Evolutionary conservation across 306 rosid genomes (phyloP), one percentile per base, ranked within the genome.

Genomic region (Hippophae gyantsensis): DNA sequence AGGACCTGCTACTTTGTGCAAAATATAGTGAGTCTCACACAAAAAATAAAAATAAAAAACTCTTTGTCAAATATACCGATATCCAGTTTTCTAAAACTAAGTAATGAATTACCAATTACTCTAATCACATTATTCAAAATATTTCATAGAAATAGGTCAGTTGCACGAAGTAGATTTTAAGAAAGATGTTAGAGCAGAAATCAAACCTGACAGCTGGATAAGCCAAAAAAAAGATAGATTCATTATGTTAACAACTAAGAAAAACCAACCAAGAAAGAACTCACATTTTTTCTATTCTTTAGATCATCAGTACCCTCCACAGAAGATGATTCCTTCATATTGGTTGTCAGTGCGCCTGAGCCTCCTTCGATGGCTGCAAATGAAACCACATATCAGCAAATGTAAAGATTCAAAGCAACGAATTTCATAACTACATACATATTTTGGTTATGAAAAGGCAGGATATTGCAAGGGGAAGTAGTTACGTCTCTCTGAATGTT

Each of bases 261-360:
- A 61, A 59, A 38, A 48, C 60, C 32, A 62, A 60, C 63, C 38
- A 2, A 32, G 23, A 45, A 49, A 66, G 52, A 58, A 77, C 95
- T 79, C 23, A 90, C 97, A 7, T 72, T 43, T 76, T 90, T 90
- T 75, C 60, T 82, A 74, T 23, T 77, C 73, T 84, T 90, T n/a
- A 69, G 69, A 67, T 76, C 43, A 69, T 78, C 79, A 48, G 55
- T 72, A 59, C 38, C 69, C 71, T 71, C 95, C 46, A 74, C 4
- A 10, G 74, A 67, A 43, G 73, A 56, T 18, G 63, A 55, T 48
- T 84, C 84, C 72, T 79, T 84, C 54, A 7, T 38, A 40, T 73
- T 72, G 55, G 65, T 32, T 8, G 63, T 58, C 47, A 73, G 69
- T 57, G 83, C 69, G 65, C 78, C 86, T 68, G 60, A 65, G 44